phyloP scores from a whole-genome alignment of 495 filamentous ascomycete genomes.

The Xylaria nigripes region DNA sequence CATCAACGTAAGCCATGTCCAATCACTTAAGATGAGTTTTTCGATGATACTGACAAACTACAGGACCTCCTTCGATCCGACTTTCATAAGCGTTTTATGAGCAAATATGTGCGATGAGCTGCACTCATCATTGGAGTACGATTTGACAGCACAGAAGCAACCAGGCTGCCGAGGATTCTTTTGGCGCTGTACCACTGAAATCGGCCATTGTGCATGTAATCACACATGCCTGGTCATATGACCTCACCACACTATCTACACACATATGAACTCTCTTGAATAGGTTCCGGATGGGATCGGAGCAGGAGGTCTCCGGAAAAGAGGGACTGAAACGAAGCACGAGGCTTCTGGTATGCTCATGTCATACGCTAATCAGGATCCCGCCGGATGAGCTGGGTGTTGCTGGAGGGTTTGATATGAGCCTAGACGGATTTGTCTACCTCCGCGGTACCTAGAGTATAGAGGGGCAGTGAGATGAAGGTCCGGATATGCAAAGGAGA shows the following conservation, averaged over 20 bases:
- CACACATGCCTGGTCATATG: background rate
- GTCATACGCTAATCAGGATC: background rate
- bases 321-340: no score
- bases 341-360: background rate
- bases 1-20: conserved; percentile 64
- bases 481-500: background rate
- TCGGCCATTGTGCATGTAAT: background rate
- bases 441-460: background rate
- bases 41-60: conserved; percentile 14
- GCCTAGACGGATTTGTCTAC: background rate
- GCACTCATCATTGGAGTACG: background rate
- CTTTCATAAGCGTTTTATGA: conserved; percentile 98
- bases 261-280: background rate
- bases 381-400: background rate
- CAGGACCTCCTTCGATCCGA: conserved; percentile 88
- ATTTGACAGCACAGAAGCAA: background rate
- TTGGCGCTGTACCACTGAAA: background rate
- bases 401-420: background rate
- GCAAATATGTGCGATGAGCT: conserved; percentile 46
- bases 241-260: background rate
- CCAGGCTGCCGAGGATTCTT: background rate
- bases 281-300: background rate
- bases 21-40: background rate
- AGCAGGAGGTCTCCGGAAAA: background rate
- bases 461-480: background rate